These are phyloP conservation scores for Aethionema arabicum DNA, from an alignment of 345 rosid species.

Conservation along the genomic window DNA sequence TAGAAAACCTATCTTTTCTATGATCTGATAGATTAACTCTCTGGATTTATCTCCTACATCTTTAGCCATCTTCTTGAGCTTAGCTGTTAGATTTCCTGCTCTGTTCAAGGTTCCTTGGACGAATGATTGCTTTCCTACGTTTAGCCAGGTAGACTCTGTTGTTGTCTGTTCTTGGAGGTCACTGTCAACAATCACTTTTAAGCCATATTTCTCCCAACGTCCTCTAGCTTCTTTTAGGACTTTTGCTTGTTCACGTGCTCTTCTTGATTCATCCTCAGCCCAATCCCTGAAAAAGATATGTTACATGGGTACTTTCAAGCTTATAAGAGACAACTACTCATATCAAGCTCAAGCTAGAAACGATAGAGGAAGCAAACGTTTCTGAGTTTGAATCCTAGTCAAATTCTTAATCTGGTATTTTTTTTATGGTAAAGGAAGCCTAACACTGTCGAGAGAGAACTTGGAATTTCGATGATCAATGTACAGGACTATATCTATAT, in stretches of 20 bases:
- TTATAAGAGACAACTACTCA: background rate
- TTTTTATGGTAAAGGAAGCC: too few relatives aligned
- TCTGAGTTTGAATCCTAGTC: background rate
- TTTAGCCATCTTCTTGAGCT: slow-evolving; percentile 61
- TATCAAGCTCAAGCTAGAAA: background rate
- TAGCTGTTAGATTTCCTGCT: slow-evolving; percentile 50
- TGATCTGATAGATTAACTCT: slow-evolving; percentile 49
- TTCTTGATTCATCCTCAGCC: slow-evolving; percentile 95
- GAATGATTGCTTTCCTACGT: slow-evolving; percentile 52
- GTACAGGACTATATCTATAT: background rate
- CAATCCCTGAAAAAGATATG: slow-evolving; percentile 53
- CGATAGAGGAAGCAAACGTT: background rate
- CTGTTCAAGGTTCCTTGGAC: slow-evolving; percentile 58
- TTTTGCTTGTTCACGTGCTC: slow-evolving; percentile 78
- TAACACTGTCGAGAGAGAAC: too few relatives aligned
- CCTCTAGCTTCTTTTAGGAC: slow-evolving; percentile 83
- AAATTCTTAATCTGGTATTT: background rate
- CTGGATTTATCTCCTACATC: slow-evolving; percentile 51
- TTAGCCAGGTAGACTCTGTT: slow-evolving; percentile 56
- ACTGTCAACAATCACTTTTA: slow-evolving; percentile 74
- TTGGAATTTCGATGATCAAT: background rate
- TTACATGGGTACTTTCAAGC: too few relatives aligned
- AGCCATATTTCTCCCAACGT: slow-evolving; percentile 82
- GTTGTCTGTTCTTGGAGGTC: slow-evolving; percentile 71
- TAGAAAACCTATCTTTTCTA: slow-evolving; percentile 46